Conservation (phyloP, 768 basidiomycete species). For the Erythrobasidium yunnanense region DNA sequence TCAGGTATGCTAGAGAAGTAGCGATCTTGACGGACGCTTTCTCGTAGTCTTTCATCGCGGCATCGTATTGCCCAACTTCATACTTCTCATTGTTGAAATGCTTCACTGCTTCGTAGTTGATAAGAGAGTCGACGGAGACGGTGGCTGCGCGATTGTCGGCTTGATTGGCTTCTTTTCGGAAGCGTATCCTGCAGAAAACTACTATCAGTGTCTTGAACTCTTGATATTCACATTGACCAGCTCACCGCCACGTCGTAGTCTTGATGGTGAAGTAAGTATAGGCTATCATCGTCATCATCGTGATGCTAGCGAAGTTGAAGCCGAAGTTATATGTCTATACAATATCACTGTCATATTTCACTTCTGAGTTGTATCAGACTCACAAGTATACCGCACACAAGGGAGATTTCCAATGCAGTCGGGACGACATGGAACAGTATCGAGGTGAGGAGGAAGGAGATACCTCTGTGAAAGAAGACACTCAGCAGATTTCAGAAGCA, state of each 20-base stretch:
- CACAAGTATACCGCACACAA: slow-evolving; percentile 95
- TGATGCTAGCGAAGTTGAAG: slow-evolving; percentile 90
- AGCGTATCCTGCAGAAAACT: slow-evolving; percentile 61
- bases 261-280: slow-evolving; percentile 97
- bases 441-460: slow-evolving; percentile 85
- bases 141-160: slow-evolving; percentile 96
- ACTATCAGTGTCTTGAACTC: background rate
- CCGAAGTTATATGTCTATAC: slow-evolving; percentile 89
- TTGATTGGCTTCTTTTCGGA: slow-evolving; percentile 85
- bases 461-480: slow-evolving; percentile 54
- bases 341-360: background rate
- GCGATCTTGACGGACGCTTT: slow-evolving; percentile 87
- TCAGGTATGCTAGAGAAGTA: slow-evolving; percentile 81
- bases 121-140: slow-evolving; percentile 82
- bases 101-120: slow-evolving; percentile 99
- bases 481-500: slow-evolving; percentile 1
- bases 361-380: slow-evolving; percentile 37
- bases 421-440: slow-evolving; percentile 90
- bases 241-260: slow-evolving; percentile 89
- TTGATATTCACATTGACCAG: background rate
- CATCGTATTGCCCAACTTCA: slow-evolving; percentile 84
- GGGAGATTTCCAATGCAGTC: slow-evolving; percentile 85
- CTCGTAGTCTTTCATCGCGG: slow-evolving; percentile 73
- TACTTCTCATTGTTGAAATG: slow-evolving; percentile 95
- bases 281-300: slow-evolving; percentile 65